Evolutionary conservation across 2,329 filamentous ascomycete species (phyloP).

Genomic region (Beauveria pseudobassiana): DNA sequence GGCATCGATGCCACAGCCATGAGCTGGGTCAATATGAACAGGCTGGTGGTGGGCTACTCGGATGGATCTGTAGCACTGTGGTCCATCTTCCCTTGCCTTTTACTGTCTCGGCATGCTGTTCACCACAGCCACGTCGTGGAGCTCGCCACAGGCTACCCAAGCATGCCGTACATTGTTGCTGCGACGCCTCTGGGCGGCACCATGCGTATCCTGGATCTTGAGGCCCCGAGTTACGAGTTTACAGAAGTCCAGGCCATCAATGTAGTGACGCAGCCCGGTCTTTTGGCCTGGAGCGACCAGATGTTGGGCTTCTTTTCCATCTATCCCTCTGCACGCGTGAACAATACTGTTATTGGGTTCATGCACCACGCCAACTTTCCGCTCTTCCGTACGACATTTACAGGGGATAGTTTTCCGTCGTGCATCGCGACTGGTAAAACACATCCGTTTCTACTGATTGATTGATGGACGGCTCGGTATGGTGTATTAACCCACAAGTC

Average conservation of each 20-base stretch:
- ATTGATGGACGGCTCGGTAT: conserved; percentile 46
- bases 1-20: conserved; percentile 43
- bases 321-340: conserved; percentile 44
- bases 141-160: conserved; percentile 48
- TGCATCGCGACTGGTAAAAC: conserved; percentile 41
- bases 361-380: conserved; percentile 46
- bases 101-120: conserved; percentile 45
- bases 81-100: conserved; percentile 42
- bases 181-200: conserved; percentile 48
- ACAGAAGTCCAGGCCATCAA: conserved; percentile 45
- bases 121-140: conserved; percentile 48
- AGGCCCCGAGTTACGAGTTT: conserved; percentile 42
- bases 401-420: conserved; percentile 41
- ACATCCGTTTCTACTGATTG: conserved; percentile 47
- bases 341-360: conserved; percentile 46
- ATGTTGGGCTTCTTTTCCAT: conserved; percentile 47
- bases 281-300: conserved; percentile 48
- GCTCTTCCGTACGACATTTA: conserved; percentile 44
- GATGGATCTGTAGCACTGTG: conserved; percentile 51
- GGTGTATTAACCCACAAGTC: conserved; percentile 33
- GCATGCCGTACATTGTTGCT: conserved; percentile 47
- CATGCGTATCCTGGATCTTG: conserved; percentile 45
- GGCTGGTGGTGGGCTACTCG: conserved; percentile 46
- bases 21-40: conserved; percentile 48
- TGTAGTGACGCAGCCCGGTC: conserved; percentile 44